phyloP scores from a whole-genome alignment of 2,329 filamentous ascomycete genomes.

The Zelopaecilomyces penicillatus region DNA sequence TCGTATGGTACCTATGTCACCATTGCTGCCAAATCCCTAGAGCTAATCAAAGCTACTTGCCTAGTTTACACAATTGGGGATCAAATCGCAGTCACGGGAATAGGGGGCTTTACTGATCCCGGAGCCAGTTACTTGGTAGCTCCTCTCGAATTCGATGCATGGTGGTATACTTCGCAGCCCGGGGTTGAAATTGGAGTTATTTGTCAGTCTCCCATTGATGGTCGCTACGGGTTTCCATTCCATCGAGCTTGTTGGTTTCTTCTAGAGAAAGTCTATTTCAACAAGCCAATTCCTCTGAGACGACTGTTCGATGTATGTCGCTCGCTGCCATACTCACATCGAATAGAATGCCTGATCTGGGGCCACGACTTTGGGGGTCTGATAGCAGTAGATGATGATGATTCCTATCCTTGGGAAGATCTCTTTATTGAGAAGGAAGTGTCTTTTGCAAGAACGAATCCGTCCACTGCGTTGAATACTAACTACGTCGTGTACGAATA shows the following conservation, averaged over 20 bases:
- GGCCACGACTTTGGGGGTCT: constrained; percentile 6
- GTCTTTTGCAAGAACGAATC: constrained; percentile 1
- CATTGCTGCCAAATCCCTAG: neutral
- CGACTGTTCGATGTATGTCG: constrained; percentile 7
- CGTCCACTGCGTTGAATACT: constrained; percentile 6
- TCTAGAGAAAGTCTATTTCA: constrained; percentile 6
- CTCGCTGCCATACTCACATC: constrained; percentile 6
- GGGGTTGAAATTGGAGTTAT: constrained; percentile 1
- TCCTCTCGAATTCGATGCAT: constrained; percentile 5
- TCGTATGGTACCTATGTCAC: constrained; percentile 4
- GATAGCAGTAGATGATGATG: constrained; percentile 3
- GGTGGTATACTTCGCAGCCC: constrained; percentile 7
- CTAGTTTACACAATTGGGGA: constrained; percentile 7
- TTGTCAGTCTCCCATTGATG: constrained; percentile 4
- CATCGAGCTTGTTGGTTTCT: constrained; percentile 10
- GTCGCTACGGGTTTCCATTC: constrained; percentile 10
- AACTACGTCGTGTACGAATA: constrained; percentile 6
- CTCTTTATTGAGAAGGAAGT: constrained; percentile 5
- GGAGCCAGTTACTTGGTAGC: constrained; percentile 2
- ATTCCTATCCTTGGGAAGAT: constrained; percentile 8
- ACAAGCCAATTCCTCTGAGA: constrained; percentile 2
- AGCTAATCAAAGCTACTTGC: constrained; percentile 4
- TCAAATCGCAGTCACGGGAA: constrained; percentile 5
- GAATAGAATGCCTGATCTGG: constrained; percentile 4
- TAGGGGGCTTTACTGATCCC: constrained; percentile 4